Conservation (phyloP, 2,329 filamentous ascomycete species). For the Huntiella savannae region DNA sequence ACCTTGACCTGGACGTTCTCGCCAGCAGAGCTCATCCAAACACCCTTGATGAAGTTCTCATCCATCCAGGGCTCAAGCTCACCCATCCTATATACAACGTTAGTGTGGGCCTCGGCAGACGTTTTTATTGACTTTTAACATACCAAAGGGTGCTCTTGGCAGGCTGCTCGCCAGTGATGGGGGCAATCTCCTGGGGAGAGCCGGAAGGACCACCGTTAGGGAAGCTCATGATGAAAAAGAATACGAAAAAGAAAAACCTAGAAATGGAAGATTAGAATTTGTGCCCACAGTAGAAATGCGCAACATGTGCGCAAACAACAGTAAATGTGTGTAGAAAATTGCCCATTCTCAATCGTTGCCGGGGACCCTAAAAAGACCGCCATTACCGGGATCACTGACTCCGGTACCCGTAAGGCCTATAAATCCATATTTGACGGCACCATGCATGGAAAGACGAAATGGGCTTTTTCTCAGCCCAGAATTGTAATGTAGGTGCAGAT, state of each 20-base stretch:
- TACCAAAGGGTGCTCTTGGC: conserved; percentile 42
- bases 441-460: too few relatives aligned
- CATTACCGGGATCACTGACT: neutral
- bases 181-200: conserved; percentile 17
- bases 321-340: too few relatives aligned
- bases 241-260: neutral
- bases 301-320: too few relatives aligned
- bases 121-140: conserved; percentile 12
- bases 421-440: too few relatives aligned
- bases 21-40: conserved; percentile 74
- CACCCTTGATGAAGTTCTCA: conserved; percentile 91
- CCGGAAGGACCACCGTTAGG: conserved; percentile 12
- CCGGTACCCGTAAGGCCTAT: too few relatives aligned
- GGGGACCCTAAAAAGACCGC: conserved; percentile 1
- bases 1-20: conserved; percentile 98
- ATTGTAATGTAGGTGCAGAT: too few relatives aligned
- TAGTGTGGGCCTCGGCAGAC: neutral
- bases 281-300: too few relatives aligned
- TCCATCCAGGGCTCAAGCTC: conserved; percentile 99
- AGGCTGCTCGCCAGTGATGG: conserved; percentile 22
- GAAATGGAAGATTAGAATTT: neutral
- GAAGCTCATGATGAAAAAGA: conserved; percentile 12
- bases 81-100: conserved; percentile 59
- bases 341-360: too few relatives aligned
- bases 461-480: too few relatives aligned